A percentile compares a stretch with the other conserved stretches of the same genome.
Conservation (phyloP, 2,329 filamentous ascomycete genomes). For the Drechslerella dactyloides region DNA sequence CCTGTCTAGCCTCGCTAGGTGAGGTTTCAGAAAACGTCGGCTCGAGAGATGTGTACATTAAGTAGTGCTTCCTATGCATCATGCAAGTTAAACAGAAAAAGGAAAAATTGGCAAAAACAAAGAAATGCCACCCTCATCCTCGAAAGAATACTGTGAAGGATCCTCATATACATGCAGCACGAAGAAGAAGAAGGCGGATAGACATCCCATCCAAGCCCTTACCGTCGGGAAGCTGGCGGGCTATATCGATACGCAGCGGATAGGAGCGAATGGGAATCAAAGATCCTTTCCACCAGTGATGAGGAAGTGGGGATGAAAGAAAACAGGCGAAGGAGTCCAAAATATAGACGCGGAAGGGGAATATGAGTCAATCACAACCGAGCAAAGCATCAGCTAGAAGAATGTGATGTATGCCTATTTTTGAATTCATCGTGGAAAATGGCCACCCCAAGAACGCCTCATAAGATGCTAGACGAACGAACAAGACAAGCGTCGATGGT, state of each 20-base stretch:
- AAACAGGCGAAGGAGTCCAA: too few relatives aligned
- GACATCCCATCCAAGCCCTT: slow-evolving; percentile 1
- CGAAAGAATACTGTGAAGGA: background rate
- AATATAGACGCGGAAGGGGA: too few relatives aligned
- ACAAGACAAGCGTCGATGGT: background rate
- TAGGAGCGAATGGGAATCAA: background rate
- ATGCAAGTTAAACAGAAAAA: background rate
- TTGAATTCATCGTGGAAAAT: background rate
- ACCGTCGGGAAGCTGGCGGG: background rate
- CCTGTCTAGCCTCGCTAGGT: background rate
- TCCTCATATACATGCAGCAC: background rate
- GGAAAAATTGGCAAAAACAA: too few relatives aligned
- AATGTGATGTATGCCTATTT: too few relatives aligned
- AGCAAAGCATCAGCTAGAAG: too few relatives aligned
- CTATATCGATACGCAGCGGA: background rate
- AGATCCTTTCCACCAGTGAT: background rate
- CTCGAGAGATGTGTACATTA: background rate
- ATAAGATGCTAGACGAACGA: background rate
- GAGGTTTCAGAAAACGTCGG: background rate
- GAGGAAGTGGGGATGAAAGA: background rate
- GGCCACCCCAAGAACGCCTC: background rate
- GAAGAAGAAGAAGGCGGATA: background rate
- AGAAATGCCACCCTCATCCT: background rate
- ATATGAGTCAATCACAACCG: too few relatives aligned
- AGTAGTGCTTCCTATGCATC: background rate